A percentile compares a stretch with the other conserved stretches of the same genome.
Conservation (phyloP, 2,329 filamentous ascomycete genomes). For the Akanthomyces lecanii region DNA sequence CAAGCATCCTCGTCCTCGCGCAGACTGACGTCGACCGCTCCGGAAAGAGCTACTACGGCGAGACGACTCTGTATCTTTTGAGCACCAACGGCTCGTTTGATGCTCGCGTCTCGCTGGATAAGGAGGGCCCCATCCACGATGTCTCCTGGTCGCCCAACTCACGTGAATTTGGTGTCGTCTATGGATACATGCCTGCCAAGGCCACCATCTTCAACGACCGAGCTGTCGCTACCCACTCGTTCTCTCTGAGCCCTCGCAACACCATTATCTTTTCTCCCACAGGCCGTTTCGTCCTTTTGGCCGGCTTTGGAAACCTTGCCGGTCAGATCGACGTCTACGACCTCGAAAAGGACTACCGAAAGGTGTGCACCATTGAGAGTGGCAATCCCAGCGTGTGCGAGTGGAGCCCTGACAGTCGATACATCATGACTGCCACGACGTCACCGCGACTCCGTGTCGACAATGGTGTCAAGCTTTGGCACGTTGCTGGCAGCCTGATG, state of each 20-base stretch:
- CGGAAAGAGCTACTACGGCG: slow-evolving; percentile 98
- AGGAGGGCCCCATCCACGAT: slow-evolving; percentile 96
- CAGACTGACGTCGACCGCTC: slow-evolving; percentile 98
- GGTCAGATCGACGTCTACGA: slow-evolving; percentile 98
- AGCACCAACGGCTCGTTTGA: slow-evolving; percentile 90
- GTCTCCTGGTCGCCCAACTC: slow-evolving; percentile 98
- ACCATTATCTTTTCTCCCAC: slow-evolving; percentile 93
- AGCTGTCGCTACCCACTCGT: slow-evolving; percentile 76
- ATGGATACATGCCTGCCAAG: slow-evolving; percentile 99
- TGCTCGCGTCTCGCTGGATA: slow-evolving; percentile 86
- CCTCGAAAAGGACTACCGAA: slow-evolving; percentile 86
- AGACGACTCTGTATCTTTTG: slow-evolving; percentile 93
- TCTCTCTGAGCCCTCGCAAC: slow-evolving; percentile 84
- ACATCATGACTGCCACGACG: slow-evolving; percentile 95
- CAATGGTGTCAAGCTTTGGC: slow-evolving; percentile 94
- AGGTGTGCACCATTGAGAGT: slow-evolving; percentile 90
- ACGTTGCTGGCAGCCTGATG: slow-evolving; percentile 82
- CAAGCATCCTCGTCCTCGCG: slow-evolving; percentile 86
- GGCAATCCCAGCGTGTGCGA: slow-evolving; percentile 94
- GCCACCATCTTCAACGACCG: slow-evolving; percentile 95
- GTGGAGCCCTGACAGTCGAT: slow-evolving; percentile 94
- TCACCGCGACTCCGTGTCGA: slow-evolving; percentile 93
- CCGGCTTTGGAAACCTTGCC: slow-evolving; percentile 94
- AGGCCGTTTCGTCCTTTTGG: slow-evolving; percentile 87
- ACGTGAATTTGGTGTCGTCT: slow-evolving; percentile 95